Percentiles rank a stretch among this genome's conserved stretches.
Evolutionary conservation across 2,329 filamentous ascomycete genomes (phyloP).

Genomic region (Thelonectria olida): DNA sequence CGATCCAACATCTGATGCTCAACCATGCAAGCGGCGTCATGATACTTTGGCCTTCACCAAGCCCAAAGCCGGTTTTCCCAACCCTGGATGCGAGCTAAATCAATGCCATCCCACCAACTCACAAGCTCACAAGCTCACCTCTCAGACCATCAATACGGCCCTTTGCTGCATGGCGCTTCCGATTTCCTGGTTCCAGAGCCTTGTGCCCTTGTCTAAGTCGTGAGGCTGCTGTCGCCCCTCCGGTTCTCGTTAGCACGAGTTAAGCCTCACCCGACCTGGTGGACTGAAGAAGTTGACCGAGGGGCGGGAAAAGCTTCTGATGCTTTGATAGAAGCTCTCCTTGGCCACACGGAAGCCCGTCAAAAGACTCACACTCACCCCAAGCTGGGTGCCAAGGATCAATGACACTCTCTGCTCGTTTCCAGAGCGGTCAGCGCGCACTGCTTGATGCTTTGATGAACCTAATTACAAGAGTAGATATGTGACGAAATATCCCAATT

Average conservation of each 20-base stretch:
- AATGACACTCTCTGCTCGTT: conserved; percentile 15
- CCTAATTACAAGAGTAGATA: not conserved
- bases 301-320: conserved; percentile 18
- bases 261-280: conserved; percentile 26
- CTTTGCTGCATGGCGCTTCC: conserved; percentile 9
- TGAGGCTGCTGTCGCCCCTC: not conserved
- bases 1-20: conserved; percentile 37
- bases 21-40: conserved; percentile 34
- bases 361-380: conserved; percentile 12
- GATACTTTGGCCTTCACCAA: conserved; percentile 33
- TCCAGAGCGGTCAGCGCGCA: not conserved
- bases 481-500: conserved; percentile 6
- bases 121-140: conserved; percentile 1
- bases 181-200: conserved; percentile 11
- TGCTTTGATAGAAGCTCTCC: conserved; percentile 21
- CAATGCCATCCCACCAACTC: conserved; percentile 10
- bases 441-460: not conserved
- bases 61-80: conserved; percentile 30
- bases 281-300: conserved; percentile 32
- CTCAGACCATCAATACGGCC: not conserved
- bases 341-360: not conserved
- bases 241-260: not conserved
- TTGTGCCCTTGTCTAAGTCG: not conserved
- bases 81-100: conserved; percentile 15
- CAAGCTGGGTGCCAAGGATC: conserved; percentile 28